phyloP scores from a whole-genome alignment of 768 basidiomycete species.

The Mycena haematopus region DNA sequence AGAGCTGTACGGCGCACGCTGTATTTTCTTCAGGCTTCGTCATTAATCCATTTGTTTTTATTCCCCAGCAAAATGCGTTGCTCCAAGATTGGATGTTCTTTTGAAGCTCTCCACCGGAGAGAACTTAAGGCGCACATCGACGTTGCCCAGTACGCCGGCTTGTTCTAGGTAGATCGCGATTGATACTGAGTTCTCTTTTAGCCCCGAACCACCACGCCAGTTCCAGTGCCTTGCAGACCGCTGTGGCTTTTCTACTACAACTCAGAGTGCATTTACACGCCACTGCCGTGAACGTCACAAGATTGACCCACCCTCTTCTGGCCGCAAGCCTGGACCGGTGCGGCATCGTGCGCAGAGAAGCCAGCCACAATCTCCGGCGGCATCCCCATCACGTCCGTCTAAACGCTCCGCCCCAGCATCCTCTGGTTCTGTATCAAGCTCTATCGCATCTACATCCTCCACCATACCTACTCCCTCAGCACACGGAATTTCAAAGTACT shows the following conservation, averaged over 20 bases:
- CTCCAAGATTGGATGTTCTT: constrained; percentile 6
- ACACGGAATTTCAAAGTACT: not conserved
- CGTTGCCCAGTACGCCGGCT: not conserved
- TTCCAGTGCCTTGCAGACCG: constrained; percentile 1
- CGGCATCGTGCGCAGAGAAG: not conserved
- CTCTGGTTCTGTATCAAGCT: not conserved
- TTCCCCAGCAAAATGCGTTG: not conserved
- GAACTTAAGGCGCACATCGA: constrained; percentile 9
- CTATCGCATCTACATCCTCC: not conserved
- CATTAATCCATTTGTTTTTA: not conserved
- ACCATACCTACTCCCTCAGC: too few relatives aligned
- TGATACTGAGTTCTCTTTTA: not conserved
- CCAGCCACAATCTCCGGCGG: not conserved
- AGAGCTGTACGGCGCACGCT: not conserved
- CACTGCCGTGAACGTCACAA: constrained; percentile 20
- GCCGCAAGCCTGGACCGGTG: not conserved
- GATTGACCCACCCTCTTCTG: constrained; percentile 7
- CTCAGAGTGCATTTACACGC: constrained; percentile 14
- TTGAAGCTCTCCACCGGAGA: constrained; percentile 2
- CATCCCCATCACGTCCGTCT: not conserved
- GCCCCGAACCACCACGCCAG: not conserved
- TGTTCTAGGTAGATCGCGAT: not conserved
- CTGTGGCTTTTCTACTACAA: constrained; percentile 13
- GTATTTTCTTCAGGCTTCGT: not conserved
- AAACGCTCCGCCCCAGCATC: not conserved